These are phyloP conservation scores for Ogataea henricii DNA, from an alignment of 805 yeast genomes.

Conservation along the genomic window DNA sequence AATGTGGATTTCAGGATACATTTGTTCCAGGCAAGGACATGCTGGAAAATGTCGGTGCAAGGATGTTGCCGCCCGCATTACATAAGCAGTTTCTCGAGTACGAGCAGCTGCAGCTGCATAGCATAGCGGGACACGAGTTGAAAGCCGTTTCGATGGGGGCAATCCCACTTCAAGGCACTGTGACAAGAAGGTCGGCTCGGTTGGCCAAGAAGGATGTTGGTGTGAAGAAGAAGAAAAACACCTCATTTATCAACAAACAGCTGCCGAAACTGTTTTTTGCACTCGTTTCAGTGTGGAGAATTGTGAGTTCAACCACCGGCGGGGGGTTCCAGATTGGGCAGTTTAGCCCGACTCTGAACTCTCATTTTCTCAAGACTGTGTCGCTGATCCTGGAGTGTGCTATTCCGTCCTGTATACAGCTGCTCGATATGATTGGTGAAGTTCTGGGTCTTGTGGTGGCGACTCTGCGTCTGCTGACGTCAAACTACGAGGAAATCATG, in stretches of 20 bases:
- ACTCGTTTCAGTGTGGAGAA: conserved; percentile 49
- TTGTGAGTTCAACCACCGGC: conserved; percentile 39
- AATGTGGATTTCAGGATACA: conserved; percentile 61
- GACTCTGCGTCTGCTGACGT: conserved; percentile 11
- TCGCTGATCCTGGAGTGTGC: conserved; percentile 59
- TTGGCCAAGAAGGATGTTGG: conserved; percentile 20
- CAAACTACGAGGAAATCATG: conserved; percentile 11
- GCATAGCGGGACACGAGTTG: conserved; percentile 1
- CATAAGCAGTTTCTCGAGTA: conserved; percentile 44
- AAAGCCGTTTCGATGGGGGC: conserved; percentile 9
- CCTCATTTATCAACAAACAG: conserved; percentile 40
- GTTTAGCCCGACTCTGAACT: conserved; percentile 53
- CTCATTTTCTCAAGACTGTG: conserved; percentile 62
- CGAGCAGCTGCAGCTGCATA: conserved; percentile 14
- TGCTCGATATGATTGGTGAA: conserved; percentile 61
- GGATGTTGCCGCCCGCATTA: conserved; percentile 46
- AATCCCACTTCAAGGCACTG: conserved; percentile 38
- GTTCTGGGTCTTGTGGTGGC: conserved; percentile 37
- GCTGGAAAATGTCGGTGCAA: conserved; percentile 26
- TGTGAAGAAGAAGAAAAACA: conserved; percentile 25
- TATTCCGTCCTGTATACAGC: conserved; percentile 52
- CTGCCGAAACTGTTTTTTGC: conserved; percentile 54
- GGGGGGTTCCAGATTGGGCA: conserved; percentile 49
- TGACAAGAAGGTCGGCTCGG: conserved; percentile 44
- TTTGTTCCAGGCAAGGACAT: conserved; percentile 42